These are phyloP conservation scores for Xylariaceae sp. DNA, from an alignment of 2,329 filamentous ascomycete species.

Conservation along the genomic window DNA sequence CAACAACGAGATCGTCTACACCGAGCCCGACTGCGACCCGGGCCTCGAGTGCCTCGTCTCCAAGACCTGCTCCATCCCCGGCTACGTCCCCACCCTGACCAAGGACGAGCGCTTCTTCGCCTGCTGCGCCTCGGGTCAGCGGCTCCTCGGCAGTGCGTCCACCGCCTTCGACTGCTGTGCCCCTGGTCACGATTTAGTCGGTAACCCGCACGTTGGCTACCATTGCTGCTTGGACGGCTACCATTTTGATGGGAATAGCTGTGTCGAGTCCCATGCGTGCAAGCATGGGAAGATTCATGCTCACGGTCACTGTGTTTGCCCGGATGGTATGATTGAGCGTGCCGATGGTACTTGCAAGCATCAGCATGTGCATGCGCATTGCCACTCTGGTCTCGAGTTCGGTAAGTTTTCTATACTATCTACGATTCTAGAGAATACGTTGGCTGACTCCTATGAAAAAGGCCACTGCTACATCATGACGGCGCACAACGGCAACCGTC, in stretches of 20 bases:
- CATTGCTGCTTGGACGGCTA: conserved; percentile 15
- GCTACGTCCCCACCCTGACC: conserved; percentile 5
- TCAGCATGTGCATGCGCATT: not conserved
- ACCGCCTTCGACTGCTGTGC: conserved; percentile 18
- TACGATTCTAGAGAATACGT: not conserved
- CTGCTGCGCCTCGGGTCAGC: conserved; percentile 12
- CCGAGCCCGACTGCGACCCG: conserved; percentile 8
- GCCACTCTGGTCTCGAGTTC: conserved; percentile 11
- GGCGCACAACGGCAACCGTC: conserved; percentile 12
- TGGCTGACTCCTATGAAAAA: not conserved
- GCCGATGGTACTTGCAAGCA: conserved; percentile 11
- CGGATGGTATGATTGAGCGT: conserved; percentile 7
- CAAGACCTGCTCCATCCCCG: conserved; percentile 8
- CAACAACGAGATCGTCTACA: conserved; percentile 10
- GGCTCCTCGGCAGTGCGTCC: conserved; percentile 11
- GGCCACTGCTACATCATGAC: conserved; percentile 15
- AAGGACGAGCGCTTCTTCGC: conserved; percentile 16
- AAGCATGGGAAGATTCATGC: conserved; percentile 11
- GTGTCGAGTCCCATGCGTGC: conserved; percentile 2
- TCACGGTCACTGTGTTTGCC: conserved; percentile 14
- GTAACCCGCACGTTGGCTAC: conserved; percentile 7
- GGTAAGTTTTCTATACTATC: too few relatives aligned
- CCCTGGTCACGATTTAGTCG: conserved; percentile 12
- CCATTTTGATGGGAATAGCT: conserved; percentile 10
- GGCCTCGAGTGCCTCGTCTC: conserved; percentile 6